A percentile compares a stretch with the other conserved stretches of the same genome.
phyloP scores from a whole-genome alignment of 163 green algal species.

The Chlamydomonas reinhardtii region DNA sequence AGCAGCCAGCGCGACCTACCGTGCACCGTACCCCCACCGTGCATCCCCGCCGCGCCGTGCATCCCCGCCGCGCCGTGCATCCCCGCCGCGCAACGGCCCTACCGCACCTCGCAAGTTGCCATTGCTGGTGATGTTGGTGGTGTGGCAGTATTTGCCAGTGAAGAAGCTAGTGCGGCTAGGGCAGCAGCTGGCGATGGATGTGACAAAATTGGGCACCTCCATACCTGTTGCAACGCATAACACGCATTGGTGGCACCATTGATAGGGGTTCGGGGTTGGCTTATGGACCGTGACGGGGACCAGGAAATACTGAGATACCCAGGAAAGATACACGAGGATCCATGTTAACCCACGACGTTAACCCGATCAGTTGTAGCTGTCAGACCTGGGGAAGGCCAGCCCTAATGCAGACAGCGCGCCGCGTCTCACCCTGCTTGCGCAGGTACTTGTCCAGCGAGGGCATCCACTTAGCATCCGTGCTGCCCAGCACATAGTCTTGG shows the following conservation, averaged over 20 bases:
- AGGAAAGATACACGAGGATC: no score
- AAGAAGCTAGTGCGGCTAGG: slow-evolving; percentile 9
- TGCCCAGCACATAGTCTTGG: slow-evolving; percentile 29
- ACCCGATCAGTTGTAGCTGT: no score
- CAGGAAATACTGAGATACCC: no score
- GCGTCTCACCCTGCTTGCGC: not conserved
- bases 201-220: slow-evolving; percentile 10
- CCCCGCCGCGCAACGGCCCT: no score
- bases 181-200: slow-evolving; percentile 13
- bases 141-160: slow-evolving; percentile 20
- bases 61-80: not conserved
- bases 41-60: not conserved
- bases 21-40: no score
- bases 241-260: no score
- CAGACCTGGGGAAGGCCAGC: no score
- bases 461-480: slow-evolving; percentile 7
- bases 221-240: not conserved
- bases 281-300: no score
- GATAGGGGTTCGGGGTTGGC: no score
- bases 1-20: no score
- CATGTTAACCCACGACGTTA: no score
- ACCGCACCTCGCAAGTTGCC: not conserved
- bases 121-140: slow-evolving; percentile 40
- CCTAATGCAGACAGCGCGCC: no score
- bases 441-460: not conserved